Evolutionary conservation across 495 filamentous ascomycete species (phyloP).

Genomic region (Penicillium silybi): DNA sequence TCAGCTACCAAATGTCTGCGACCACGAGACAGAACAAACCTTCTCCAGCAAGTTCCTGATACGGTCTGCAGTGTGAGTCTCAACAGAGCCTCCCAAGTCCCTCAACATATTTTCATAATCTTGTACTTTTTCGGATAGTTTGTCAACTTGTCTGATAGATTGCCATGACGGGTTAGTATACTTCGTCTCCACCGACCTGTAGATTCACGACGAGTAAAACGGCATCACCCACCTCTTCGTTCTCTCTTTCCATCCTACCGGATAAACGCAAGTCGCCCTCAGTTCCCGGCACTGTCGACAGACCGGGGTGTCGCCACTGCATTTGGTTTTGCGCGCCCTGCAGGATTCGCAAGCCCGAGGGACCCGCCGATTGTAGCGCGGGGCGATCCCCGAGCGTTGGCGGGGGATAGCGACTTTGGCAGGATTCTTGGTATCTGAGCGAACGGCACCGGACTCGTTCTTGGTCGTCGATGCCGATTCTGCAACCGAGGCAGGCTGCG

Average conservation of each 20-base stretch:
- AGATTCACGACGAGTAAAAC: not conserved
- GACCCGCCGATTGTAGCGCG: slow-evolving; percentile 42
- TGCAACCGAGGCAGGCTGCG: slow-evolving; percentile 8
- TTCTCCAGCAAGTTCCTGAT: slow-evolving; percentile 37
- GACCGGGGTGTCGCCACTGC: slow-evolving; percentile 52
- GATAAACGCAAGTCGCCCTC: slow-evolving; percentile 49
- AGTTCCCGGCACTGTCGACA: slow-evolving; percentile 58
- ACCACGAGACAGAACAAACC: slow-evolving; percentile 18
- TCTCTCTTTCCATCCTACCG: slow-evolving; percentile 54
- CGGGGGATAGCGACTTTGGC: slow-evolving; percentile 50
- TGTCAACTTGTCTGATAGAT: slow-evolving; percentile 33
- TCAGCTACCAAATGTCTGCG: not conserved
- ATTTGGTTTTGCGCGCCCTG: slow-evolving; percentile 63
- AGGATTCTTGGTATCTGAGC: slow-evolving; percentile 13
- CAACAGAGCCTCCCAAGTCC: slow-evolving; percentile 31
- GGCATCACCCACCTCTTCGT: slow-evolving; percentile 47
- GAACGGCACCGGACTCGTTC: not conserved
- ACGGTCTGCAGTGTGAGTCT: slow-evolving; percentile 27
- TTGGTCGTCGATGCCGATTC: slow-evolving; percentile 3
- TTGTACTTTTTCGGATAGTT: slow-evolving; percentile 40
- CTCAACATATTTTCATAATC: slow-evolving; percentile 49
- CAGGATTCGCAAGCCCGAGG: slow-evolving; percentile 68
- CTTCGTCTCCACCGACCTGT: not conserved
- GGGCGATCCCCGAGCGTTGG: slow-evolving; percentile 22
- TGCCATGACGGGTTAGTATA: slow-evolving; percentile 1